Percentiles rank a stretch among this genome's conserved stretches.
Conservation (phyloP, 2,329 filamentous ascomycete genomes). For the Thelonectria olida region DNA sequence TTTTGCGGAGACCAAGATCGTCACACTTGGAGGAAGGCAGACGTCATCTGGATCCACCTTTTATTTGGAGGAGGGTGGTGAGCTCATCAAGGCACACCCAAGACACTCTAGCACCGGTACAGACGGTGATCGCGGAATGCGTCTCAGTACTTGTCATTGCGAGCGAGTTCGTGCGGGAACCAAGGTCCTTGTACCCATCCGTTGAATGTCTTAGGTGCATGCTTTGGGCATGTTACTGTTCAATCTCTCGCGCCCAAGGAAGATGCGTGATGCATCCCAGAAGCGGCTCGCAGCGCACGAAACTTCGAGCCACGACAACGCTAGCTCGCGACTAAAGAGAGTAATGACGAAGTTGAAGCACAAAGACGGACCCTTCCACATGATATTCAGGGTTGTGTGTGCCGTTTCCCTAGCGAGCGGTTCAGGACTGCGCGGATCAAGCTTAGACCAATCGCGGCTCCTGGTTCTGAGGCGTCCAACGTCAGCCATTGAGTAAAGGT, state of each 20-base stretch:
- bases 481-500: not conserved
- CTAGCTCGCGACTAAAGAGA: slow-evolving; percentile 38
- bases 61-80: slow-evolving; percentile 27
- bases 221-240: slow-evolving; percentile 22
- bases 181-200: not conserved
- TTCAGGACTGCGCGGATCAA: not conserved
- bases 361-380: slow-evolving; percentile 18
- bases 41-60: slow-evolving; percentile 41
- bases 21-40: slow-evolving; percentile 36
- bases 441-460: not conserved
- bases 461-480: not conserved
- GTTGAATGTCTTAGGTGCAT: slow-evolving; percentile 30
- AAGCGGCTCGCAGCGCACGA: slow-evolving; percentile 39
- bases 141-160: slow-evolving; percentile 1
- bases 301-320: slow-evolving; percentile 31
- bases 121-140: not conserved
- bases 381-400: slow-evolving; percentile 16
- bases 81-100: slow-evolving; percentile 17
- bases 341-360: slow-evolving; percentile 39
- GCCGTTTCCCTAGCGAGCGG: not conserved
- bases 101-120: not conserved
- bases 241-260: slow-evolving; percentile 23
- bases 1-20: slow-evolving; percentile 44
- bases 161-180: no score
- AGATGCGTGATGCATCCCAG: slow-evolving; percentile 28